Conservation (phyloP, 2,329 filamentous ascomycete species). For the Tetracladium maxilliforme region DNA sequence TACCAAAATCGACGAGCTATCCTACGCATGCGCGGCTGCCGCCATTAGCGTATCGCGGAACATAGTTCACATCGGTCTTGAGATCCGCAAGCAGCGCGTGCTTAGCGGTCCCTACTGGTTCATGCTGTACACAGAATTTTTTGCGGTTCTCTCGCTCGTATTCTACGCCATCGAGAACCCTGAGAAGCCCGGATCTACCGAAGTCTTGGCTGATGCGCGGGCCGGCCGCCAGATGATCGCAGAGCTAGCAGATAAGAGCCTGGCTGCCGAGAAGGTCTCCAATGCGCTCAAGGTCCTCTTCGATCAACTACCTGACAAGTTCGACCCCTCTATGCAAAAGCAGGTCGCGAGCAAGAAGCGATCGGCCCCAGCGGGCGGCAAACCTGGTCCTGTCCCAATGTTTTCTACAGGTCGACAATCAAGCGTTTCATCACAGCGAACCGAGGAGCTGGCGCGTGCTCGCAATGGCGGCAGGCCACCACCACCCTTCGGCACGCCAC, state of each 20-base stretch:
- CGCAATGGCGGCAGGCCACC: too few relatives aligned
- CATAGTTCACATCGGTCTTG: slow-evolving; percentile 65
- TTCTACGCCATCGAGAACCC: slow-evolving; percentile 74
- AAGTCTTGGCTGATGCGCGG: slow-evolving; percentile 72
- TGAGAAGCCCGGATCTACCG: slow-evolving; percentile 56
- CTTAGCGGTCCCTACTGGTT: slow-evolving; percentile 82
- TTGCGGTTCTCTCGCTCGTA: slow-evolving; percentile 63
- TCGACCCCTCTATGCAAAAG: too few relatives aligned
- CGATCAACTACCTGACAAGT: slow-evolving; percentile 61
- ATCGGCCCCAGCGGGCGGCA: too few relatives aligned
- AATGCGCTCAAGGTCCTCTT: slow-evolving; percentile 70
- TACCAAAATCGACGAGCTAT: slow-evolving; percentile 55
- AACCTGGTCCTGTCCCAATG: too few relatives aligned
- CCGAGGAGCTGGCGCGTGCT: too few relatives aligned
- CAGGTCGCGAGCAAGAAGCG: slow-evolving; percentile 48
- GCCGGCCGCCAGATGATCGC: slow-evolving; percentile 74
- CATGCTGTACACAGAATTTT: slow-evolving; percentile 72
- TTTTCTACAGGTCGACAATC: too few relatives aligned
- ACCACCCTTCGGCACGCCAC: too few relatives aligned
- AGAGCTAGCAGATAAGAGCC: slow-evolving; percentile 65
- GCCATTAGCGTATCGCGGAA: slow-evolving; percentile 47
- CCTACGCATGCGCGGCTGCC: slow-evolving; percentile 58
- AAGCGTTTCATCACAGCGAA: too few relatives aligned
- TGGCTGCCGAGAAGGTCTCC: slow-evolving; percentile 80
- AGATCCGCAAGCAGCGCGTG: slow-evolving; percentile 61